These are phyloP conservation scores for Termitomyces sp. DNA, from an alignment of 768 basidiomycete genomes.

Conservation along the genomic window DNA sequence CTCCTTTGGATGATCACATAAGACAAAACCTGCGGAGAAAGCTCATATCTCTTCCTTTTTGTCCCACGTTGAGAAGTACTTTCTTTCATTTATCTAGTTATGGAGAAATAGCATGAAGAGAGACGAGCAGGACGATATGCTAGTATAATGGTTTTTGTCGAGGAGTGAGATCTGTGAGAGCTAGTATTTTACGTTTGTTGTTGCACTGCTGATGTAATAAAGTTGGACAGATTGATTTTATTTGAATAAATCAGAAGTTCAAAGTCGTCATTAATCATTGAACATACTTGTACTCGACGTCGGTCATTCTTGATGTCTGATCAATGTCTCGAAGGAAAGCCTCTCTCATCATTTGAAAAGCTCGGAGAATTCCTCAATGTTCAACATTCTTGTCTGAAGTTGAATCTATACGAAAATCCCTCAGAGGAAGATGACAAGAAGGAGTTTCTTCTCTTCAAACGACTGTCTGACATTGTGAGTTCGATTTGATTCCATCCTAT, in stretches of 20 bases:
- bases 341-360: conserved; percentile 59
- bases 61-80: conserved; percentile 20
- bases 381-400: conserved; percentile 48
- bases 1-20: background rate
- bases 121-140: background rate
- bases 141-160: background rate
- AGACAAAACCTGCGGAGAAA: conserved; percentile 28
- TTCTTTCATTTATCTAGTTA: conserved; percentile 8
- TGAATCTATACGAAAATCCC: conserved; percentile 43
- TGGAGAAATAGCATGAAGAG: background rate
- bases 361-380: conserved; percentile 54
- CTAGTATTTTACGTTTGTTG: too few relatives aligned
- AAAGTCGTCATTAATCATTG: too few relatives aligned
- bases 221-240: background rate
- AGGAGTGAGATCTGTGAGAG: too few relatives aligned
- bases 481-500: background rate
- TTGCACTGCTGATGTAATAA: conserved; percentile 1
- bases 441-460: conserved; percentile 40
- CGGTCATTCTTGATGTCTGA: conserved; percentile 24
- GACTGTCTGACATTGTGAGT: conserved; percentile 52
- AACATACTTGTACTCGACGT: too few relatives aligned
- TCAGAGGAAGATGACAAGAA: conserved; percentile 38
- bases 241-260: too few relatives aligned
- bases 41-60: conserved; percentile 44
- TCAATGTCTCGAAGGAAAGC: conserved; percentile 38